Conservation (phyloP, 2,329 filamentous ascomycete genomes). For the Aspergillus sp. region DNA sequence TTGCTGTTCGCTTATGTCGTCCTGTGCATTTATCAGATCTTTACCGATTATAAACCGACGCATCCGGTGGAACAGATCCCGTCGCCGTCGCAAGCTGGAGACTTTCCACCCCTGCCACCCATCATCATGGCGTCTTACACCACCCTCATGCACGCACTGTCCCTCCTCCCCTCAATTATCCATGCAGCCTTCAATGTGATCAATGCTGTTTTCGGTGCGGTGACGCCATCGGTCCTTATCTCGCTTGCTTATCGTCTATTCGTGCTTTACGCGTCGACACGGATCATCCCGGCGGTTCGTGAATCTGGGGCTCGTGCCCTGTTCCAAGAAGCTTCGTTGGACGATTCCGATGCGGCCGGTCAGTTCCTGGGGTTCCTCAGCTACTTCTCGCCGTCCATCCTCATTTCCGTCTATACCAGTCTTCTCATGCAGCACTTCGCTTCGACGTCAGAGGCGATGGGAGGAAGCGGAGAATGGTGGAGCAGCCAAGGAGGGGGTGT, state of each 20-base stretch:
- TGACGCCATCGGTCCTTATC: conserved; percentile 91
- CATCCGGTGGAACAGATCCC: conserved; percentile 49
- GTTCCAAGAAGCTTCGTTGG: conserved; percentile 74
- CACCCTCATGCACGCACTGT: conserved; percentile 75
- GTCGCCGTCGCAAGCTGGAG: conserved; percentile 51
- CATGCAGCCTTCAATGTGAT: conserved; percentile 79
- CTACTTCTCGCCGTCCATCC: conserved; percentile 89
- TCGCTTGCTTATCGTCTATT: conserved; percentile 88
- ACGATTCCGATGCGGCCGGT: conserved; percentile 75
- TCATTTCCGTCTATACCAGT: conserved; percentile 95
- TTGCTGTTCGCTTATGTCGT: conserved; percentile 94
- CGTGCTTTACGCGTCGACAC: conserved; percentile 89
- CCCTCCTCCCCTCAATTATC: conserved; percentile 72
- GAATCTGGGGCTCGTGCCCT: conserved; percentile 76
- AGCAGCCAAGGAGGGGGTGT: conserved; percentile 74
- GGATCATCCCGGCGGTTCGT: conserved; percentile 88
- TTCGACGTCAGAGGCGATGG: conserved; percentile 53
- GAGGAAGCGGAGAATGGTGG: conserved; percentile 66
- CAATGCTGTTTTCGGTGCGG: conserved; percentile 85
- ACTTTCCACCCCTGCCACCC: conserved; percentile 90
- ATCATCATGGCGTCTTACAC: conserved; percentile 98
- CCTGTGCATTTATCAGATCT: conserved; percentile 98
- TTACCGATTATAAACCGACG: conserved; percentile 91
- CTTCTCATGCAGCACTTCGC: conserved; percentile 92
- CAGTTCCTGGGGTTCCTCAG: conserved; percentile 74